Evolutionary conservation across 768 basidiomycete species (phyloP).

Genomic region (Podaxis rugospora): DNA sequence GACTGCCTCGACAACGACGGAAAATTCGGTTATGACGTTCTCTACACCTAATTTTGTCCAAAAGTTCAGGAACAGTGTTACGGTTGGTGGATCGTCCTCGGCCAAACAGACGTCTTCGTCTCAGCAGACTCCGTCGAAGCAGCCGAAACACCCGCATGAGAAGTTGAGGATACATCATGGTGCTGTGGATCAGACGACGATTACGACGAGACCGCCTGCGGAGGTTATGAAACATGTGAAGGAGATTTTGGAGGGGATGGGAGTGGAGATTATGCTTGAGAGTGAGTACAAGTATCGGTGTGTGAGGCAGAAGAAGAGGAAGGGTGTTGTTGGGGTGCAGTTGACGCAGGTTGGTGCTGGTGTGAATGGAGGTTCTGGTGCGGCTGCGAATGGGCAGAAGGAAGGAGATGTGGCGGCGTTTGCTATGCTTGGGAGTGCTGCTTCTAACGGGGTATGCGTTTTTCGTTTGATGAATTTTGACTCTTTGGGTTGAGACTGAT

Average conservation of each 20-base stretch:
- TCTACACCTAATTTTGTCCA: constrained; percentile 40
- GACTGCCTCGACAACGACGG: constrained; percentile 40
- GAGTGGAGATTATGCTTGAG: constrained; percentile 83
- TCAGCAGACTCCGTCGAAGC: constrained; percentile 21
- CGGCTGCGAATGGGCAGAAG: constrained; percentile 27
- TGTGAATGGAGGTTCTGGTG: constrained; percentile 22
- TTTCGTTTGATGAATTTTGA: neutral
- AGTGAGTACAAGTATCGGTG: constrained; percentile 90
- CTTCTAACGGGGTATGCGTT: constrained; percentile 76
- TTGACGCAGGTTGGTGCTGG: constrained; percentile 24
- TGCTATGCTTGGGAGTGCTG: constrained; percentile 76
- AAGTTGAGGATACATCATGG: constrained; percentile 84
- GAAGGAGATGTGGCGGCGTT: constrained; percentile 54
- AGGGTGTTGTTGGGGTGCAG: constrained; percentile 34
- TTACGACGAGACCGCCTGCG: constrained; percentile 79
- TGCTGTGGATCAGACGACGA: constrained; percentile 84
- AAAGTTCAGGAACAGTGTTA: constrained; percentile 48
- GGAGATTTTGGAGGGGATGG: constrained; percentile 81
- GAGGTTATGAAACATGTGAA: constrained; percentile 87
- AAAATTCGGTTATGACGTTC: constrained; percentile 29
- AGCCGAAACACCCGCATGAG: constrained; percentile 23
- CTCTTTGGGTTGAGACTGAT: neutral
- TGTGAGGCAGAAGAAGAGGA: constrained; percentile 71
- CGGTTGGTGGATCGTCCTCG: constrained; percentile 28
- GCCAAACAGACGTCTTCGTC: neutral